Evolutionary conservation across 495 filamentous ascomycete genomes (phyloP), one percentile per base, ranked within the genome.

Genomic region (Hyaloscypha hepaticicola): DNA sequence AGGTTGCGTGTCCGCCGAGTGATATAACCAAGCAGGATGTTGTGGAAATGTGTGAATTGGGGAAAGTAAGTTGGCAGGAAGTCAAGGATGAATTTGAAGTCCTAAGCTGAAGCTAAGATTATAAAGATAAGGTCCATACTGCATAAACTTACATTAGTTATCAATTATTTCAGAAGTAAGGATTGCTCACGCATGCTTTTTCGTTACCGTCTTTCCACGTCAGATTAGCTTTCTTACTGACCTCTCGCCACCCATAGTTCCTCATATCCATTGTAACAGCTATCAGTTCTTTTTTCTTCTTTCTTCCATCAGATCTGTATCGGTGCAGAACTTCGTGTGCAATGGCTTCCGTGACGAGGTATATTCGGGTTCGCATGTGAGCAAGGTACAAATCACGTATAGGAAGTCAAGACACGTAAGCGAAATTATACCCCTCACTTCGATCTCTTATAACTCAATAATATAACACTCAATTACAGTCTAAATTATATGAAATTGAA

Each of bases 61-160:
- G 66, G 61, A 26, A 68, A 48, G 33, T 68, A 68, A n/a, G 60
- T 45, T 7, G 65, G 65, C 9, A 68, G 60, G 51, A 50, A 68
- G 38, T 68, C 65, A 24, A 64, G 65, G n/a, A 68, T 48, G 29
- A 68, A 61, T 58, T 68, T 68, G 65, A 68, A 68, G 61, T 68
- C 65, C 55, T 68, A 61, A 9, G 65, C 60, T 16, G 61, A 62
- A 16, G 61, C 65, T 22, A 29, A 62, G 2, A 68, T 68, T 26
- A 60, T 27, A 12, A 61, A 68, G 2, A 68, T 16, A 12, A 68
- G 22, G 34, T 68, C 65, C 22, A 68, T 60, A 3, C 65, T 68
- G 21, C 28, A 55, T 33, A 33, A n/a, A 28, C n/a, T n/a, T n/a
- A n/a, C n/a, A 58, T 16, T 28, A n/a, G 55, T 33, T 50, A 50